These are phyloP conservation scores for Phyllostachys edulis DNA, from an alignment of 176 grass and related monocot species.

Conservation along the genomic window DNA sequence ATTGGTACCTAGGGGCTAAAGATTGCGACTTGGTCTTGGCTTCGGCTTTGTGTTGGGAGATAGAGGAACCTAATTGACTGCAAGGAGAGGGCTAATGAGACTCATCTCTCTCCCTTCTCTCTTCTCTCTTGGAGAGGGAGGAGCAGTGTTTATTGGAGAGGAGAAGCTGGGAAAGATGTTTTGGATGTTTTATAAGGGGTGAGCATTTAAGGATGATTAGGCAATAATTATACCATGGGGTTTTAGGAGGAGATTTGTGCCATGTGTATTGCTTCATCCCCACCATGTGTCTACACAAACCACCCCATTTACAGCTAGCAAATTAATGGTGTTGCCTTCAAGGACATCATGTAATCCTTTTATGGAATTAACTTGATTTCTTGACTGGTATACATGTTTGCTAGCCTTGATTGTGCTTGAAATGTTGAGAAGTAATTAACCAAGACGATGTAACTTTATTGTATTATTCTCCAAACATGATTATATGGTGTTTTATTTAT, in stretches of 20 bases:
- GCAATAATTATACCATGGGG: background rate
- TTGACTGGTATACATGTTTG: background rate
- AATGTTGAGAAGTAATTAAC: constrained; percentile 6
- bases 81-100: constrained; percentile 14
- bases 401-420: background rate
- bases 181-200: constrained; percentile 13
- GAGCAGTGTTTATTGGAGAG: constrained; percentile 6
- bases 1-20: background rate
- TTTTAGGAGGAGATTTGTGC: background rate
- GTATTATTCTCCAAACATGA: background rate
- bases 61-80: background rate
- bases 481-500: background rate
- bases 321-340: background rate
- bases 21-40: constrained; percentile 17
- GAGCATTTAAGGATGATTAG: background rate
- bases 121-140: constrained; percentile 8
- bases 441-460: background rate
- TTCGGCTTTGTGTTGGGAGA: background rate
- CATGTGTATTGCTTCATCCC: background rate
- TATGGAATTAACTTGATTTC: background rate
- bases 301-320: background rate
- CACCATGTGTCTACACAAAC: background rate
- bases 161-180: constrained; percentile 9
- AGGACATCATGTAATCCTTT: background rate
- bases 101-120: constrained; percentile 17